A percentile compares a stretch with the other conserved stretches of the same genome.
Conservation (phyloP, 495 filamentous ascomycete genomes). For the Lichenothelia convexa region DNA sequence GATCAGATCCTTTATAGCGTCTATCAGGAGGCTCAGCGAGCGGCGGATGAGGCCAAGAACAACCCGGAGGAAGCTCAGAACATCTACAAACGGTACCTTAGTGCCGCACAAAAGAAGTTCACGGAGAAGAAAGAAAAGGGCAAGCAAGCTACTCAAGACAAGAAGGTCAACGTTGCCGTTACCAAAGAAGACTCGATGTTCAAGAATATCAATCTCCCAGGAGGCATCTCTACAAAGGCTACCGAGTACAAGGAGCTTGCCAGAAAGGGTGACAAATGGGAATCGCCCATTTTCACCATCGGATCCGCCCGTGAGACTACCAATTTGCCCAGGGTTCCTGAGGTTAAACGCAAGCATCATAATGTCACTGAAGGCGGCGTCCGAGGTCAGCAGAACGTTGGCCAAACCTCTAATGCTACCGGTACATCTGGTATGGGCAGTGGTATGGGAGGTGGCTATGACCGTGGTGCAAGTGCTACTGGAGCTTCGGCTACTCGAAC, state of each 20-base stretch:
- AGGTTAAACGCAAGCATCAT: conserved; percentile 51
- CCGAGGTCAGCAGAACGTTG: conserved; percentile 20
- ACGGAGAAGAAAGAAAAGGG: conserved; percentile 53
- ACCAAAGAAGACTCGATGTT: conserved; percentile 86
- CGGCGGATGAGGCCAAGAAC: conserved; percentile 42
- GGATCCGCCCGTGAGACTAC: conserved; percentile 56
- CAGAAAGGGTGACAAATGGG: conserved; percentile 78
- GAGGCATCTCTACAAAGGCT: conserved; percentile 83
- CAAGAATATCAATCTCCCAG: conserved; percentile 70
- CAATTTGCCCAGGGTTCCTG: conserved; percentile 44
- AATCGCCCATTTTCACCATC: conserved; percentile 83
- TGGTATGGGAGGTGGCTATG: conserved; percentile 4
- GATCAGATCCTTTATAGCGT: conserved; percentile 57
- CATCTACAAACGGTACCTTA: conserved; percentile 71
- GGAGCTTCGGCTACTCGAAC: too few species aligned
- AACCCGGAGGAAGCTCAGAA: conserved; percentile 49
- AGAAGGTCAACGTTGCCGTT: conserved; percentile 70
- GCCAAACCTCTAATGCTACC: conserved; percentile 12
- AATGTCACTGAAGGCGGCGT: conserved; percentile 23
- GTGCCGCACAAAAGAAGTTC: conserved; percentile 54
- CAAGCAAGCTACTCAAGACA: conserved; percentile 36
- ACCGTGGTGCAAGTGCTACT: conserved; percentile 5
- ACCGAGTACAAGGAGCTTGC: conserved; percentile 86
- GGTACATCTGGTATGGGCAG: conserved; percentile 6
- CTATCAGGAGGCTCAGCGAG: conserved; percentile 64